phyloP scores from a whole-genome alignment of 1,284 basidiomycete genomes.

The Fomitopsis schrenkii region DNA sequence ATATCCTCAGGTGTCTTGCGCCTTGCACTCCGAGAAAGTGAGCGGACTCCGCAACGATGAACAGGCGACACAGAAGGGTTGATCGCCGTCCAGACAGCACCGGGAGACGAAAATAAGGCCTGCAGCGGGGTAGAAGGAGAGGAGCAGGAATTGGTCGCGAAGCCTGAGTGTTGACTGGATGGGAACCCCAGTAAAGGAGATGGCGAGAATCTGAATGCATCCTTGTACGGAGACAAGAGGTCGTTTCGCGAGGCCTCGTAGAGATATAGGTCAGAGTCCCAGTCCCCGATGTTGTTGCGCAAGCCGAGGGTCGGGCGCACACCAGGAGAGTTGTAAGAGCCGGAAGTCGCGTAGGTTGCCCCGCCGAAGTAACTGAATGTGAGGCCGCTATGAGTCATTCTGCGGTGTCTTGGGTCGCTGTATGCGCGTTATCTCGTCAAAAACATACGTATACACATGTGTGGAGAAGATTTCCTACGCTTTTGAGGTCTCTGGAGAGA shows the following conservation, averaged over 20 bases:
- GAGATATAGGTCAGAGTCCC: constrained; percentile 15
- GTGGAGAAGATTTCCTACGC: neutral
- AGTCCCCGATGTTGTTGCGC: constrained; percentile 10
- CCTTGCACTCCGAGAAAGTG: neutral
- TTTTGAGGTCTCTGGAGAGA: neutral
- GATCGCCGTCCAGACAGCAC: constrained; percentile 17
- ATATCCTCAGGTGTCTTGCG: neutral
- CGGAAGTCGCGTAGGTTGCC: neutral
- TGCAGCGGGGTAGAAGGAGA: constrained; percentile 20
- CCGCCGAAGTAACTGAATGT: neutral
- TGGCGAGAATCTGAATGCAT: constrained; percentile 3
- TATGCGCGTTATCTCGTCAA: neutral
- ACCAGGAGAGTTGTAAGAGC: neutral
- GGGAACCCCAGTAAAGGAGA: constrained; percentile 8
- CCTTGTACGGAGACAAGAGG: constrained; percentile 7
- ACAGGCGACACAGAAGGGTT: constrained; percentile 19
- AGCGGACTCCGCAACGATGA: constrained; percentile 9
- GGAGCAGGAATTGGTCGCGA: constrained; percentile 5
- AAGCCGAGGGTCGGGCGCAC: constrained; percentile 10
- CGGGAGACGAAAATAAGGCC: constrained; percentile 19
- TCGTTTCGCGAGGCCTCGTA: constrained; percentile 9
- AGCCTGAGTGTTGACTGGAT: constrained; percentile 6
- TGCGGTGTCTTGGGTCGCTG: neutral
- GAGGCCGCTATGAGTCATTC: neutral
- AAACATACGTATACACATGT: neutral